A percentile compares a stretch with the other conserved stretches of the same genome.
Conservation (phyloP, 192 early-diverging fungal genomes). For the Gaertneriomyces sp. region DNA sequence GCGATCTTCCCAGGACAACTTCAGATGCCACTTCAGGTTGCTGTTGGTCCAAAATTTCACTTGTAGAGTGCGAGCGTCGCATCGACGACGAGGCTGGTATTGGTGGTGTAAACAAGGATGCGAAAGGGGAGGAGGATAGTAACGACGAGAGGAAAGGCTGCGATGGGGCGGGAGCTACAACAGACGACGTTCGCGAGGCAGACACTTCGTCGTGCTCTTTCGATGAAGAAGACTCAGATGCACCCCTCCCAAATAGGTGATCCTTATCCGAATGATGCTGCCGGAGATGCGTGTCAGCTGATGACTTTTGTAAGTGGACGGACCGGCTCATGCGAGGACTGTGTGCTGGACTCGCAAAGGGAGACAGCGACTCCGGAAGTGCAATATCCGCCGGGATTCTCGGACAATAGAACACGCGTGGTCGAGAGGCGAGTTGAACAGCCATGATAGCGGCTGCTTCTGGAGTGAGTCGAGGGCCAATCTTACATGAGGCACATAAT, state of each 20-base stretch:
- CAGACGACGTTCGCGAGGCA: too few species aligned
- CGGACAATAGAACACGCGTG: slow-evolving; percentile 37
- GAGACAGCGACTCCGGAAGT: not conserved
- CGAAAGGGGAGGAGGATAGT: slow-evolving; percentile 39
- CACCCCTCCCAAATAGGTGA: too few species aligned
- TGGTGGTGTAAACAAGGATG: slow-evolving; percentile 27
- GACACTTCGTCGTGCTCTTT: too few species aligned
- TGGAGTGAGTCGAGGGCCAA: slow-evolving; percentile 30
- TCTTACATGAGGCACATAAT: slow-evolving; percentile 40
- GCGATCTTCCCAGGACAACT: too few species aligned
- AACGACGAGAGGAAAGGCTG: slow-evolving; percentile 38
- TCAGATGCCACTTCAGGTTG: too few species aligned
- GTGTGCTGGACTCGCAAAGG: not conserved
- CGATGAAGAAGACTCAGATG: too few species aligned
- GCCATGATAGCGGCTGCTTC: slow-evolving; percentile 53
- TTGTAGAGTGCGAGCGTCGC: slow-evolving; percentile 24
- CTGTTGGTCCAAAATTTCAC: slow-evolving; percentile 4
- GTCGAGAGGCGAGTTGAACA: slow-evolving; percentile 47
- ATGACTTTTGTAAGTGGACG: too few species aligned
- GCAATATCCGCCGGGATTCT: slow-evolving; percentile 25
- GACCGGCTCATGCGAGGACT: too few species aligned
- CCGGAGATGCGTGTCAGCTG: too few species aligned
- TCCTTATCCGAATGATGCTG: too few species aligned
- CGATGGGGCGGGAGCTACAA: not conserved
- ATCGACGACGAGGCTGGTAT: not conserved